phyloP scores from a whole-genome alignment of 805 yeast genomes.

The Zygosaccharomyces siamensis region DNA sequence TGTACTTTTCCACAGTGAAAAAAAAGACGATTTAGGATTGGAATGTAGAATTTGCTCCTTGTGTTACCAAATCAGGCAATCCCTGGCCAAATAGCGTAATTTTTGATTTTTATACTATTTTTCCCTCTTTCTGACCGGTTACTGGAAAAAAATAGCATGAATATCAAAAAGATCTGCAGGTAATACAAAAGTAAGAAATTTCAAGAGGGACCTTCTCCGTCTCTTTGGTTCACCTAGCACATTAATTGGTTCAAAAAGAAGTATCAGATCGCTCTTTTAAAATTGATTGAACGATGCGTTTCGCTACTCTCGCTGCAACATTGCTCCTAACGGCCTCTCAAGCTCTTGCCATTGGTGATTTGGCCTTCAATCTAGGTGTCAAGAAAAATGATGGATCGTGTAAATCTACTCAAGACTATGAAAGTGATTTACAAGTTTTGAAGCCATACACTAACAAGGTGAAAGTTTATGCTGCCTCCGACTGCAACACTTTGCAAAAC shows the following conservation, averaged over 20 bases:
- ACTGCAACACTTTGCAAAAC: constrained; percentile 81
- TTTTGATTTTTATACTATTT: constrained; percentile 2
- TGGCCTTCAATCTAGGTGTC: constrained; percentile 87
- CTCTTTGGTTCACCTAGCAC: too few relatives aligned
- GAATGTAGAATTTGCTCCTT: not conserved
- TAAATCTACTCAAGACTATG: constrained; percentile 68
- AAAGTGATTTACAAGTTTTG: constrained; percentile 58
- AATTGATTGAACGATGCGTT: constrained; percentile 24
- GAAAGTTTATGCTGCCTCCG: constrained; percentile 89
- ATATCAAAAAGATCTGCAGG: not conserved
- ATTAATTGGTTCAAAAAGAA: too few relatives aligned
- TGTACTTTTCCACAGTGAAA: not conserved
- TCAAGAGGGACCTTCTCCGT: not conserved
- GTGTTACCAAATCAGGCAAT: constrained; percentile 1
- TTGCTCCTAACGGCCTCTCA: constrained; percentile 39
- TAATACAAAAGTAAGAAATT: not conserved
- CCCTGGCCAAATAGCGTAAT: constrained; percentile 2
- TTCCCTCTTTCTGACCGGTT: not conserved
- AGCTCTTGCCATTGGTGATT: constrained; percentile 57
- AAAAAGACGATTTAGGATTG: not conserved
- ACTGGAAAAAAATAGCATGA: not conserved
- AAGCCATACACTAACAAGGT: constrained; percentile 57
- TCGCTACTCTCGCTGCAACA: constrained; percentile 42
- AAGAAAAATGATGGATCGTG: constrained; percentile 69
- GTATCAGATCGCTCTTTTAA: not conserved